phyloP scores from a whole-genome alignment of 306 rosid genomes.

The Bauhinia variegata region DNA sequence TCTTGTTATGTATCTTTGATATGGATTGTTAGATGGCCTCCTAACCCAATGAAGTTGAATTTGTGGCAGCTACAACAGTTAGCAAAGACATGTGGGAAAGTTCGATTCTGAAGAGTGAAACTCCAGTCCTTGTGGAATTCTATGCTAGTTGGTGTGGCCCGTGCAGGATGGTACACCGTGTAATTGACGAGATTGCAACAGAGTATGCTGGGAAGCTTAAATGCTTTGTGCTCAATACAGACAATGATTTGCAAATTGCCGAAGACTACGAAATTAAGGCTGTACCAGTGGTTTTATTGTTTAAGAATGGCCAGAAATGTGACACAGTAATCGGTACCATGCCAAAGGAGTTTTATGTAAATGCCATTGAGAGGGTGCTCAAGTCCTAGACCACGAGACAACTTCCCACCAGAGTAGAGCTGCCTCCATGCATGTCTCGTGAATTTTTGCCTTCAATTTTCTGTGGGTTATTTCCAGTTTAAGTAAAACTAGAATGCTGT shows the following conservation, averaged over 20 bases:
- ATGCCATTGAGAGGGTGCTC: constrained; percentile 82
- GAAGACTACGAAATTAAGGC: constrained; percentile 84
- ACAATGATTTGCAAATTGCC: constrained; percentile 68
- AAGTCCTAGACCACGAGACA: constrained; percentile 43
- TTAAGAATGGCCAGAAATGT: constrained; percentile 77
- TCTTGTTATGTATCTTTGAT: constrained; percentile 13
- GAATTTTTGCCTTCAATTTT: constrained; percentile 35
- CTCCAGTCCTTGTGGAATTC: constrained; percentile 85
- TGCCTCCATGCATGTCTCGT: too few species aligned
- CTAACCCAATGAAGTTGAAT: constrained; percentile 30
- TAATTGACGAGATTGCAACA: constrained; percentile 71
- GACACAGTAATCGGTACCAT: constrained; percentile 88
- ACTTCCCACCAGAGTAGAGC: too few species aligned
- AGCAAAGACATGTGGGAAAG: constrained; percentile 75
- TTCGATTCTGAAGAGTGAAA: constrained; percentile 60
- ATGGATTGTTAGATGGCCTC: constrained; percentile 26
- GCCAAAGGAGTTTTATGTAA: constrained; percentile 91
- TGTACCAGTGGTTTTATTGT: constrained; percentile 86
- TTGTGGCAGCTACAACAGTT: constrained; percentile 59
- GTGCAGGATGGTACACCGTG: constrained; percentile 86
- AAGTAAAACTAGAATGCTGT: too few species aligned
- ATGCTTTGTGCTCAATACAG: constrained; percentile 78
- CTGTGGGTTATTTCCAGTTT: not conserved
- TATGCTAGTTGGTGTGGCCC: constrained; percentile 97
- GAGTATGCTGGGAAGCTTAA: constrained; percentile 79